Conservation (phyloP, 2,329 filamentous ascomycete genomes). For the Hypoxylon rubiginosum region DNA sequence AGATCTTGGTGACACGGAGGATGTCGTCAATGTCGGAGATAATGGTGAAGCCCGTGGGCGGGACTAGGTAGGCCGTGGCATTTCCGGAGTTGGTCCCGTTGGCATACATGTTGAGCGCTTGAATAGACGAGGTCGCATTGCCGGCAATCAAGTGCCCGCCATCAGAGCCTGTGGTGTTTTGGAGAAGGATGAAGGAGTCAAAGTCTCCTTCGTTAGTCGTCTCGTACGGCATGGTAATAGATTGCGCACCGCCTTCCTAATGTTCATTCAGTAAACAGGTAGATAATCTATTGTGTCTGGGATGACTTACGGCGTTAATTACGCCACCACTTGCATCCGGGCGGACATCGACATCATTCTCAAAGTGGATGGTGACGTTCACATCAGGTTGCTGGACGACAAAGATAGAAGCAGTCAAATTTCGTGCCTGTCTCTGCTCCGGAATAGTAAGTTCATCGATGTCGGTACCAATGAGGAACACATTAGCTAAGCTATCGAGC, state of each 20-base stretch:
- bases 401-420: slow-evolving; percentile 79
- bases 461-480: slow-evolving; percentile 76
- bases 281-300: not conserved
- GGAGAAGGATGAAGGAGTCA: slow-evolving; percentile 76
- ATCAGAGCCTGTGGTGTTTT: slow-evolving; percentile 66
- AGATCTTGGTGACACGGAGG: slow-evolving; percentile 84
- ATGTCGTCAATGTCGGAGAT: slow-evolving; percentile 86
- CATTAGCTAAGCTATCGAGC: slow-evolving; percentile 76
- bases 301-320: slow-evolving; percentile 53
- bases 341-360: slow-evolving; percentile 58
- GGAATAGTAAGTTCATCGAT: slow-evolving; percentile 70
- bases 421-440: slow-evolving; percentile 77
- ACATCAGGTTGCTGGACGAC: slow-evolving; percentile 78
- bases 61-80: slow-evolving; percentile 81
- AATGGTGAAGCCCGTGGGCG: slow-evolving; percentile 76
- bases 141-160: slow-evolving; percentile 69
- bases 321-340: slow-evolving; percentile 70
- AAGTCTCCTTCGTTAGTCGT: slow-evolving; percentile 80
- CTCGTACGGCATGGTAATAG: slow-evolving; percentile 72
- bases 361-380: slow-evolving; percentile 73
- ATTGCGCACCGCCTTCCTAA: slow-evolving; percentile 71
- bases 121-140: slow-evolving; percentile 73
- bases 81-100: slow-evolving; percentile 77
- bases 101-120: slow-evolving; percentile 77
- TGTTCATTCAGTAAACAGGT: slow-evolving; percentile 14